phyloP scores from a whole-genome alignment of 169 alveolate species.

The Babesia divergens region DNA sequence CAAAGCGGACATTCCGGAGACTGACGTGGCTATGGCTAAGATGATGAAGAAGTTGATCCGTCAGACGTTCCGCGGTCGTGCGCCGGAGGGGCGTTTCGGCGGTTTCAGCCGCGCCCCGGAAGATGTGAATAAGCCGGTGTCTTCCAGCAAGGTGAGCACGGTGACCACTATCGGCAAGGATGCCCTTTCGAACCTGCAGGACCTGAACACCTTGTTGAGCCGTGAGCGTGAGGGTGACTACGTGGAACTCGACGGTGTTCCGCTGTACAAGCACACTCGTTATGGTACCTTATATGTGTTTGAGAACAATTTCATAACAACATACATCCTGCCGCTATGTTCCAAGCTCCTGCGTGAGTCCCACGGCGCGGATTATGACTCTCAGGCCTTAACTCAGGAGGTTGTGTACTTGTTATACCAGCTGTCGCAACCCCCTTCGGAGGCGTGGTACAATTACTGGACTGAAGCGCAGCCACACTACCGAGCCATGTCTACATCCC shows the following conservation, averaged over 20 bases:
- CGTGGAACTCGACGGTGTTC: conserved; percentile 56
- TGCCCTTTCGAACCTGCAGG: conserved; percentile 48
- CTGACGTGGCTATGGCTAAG: conserved; percentile 25
- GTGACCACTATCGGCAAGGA: conserved; percentile 24
- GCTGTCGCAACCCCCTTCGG: conserved; percentile 58
- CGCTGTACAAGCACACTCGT: conserved; percentile 58
- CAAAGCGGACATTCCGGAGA: background rate
- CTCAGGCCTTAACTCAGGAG: conserved; percentile 29
- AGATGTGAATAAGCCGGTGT: background rate
- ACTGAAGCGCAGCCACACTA: conserved; percentile 41
- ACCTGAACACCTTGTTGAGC: conserved; percentile 43
- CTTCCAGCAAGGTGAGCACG: conserved; percentile 6
- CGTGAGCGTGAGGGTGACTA: conserved; percentile 61
- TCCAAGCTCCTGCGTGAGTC: conserved; percentile 31
- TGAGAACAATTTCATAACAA: conserved; percentile 16
- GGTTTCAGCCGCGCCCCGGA: conserved; percentile 4
- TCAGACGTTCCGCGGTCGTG: conserved; percentile 43
- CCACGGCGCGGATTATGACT: conserved; percentile 8
- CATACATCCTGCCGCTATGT: conserved; percentile 53
- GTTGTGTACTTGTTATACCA: conserved; percentile 52
- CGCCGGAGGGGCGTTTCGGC: conserved; percentile 62
- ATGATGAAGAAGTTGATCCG: conserved; percentile 51
- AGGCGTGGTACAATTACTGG: conserved; percentile 65
- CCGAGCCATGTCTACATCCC: conserved; percentile 6
- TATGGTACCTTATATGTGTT: conserved; percentile 46